Evolutionary conservation across 768 basidiomycete genomes (phyloP).

Genomic region (Termitomyces bulborhizus): DNA sequence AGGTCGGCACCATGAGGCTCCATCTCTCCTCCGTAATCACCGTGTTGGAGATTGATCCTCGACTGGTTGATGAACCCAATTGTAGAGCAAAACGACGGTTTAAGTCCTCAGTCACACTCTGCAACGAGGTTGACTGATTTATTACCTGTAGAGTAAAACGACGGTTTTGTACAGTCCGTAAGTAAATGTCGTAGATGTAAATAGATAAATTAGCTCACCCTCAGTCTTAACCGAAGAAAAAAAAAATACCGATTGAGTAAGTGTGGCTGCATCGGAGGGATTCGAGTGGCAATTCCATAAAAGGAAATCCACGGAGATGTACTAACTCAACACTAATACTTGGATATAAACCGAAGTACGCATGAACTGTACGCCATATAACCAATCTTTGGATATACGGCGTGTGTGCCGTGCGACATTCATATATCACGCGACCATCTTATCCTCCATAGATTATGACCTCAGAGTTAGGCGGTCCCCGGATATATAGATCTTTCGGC

Average conservation of each 20-base stretch:
- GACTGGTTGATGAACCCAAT: conserved; percentile 63
- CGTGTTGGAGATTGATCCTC: conserved; percentile 39
- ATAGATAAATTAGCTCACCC: too few relatives aligned
- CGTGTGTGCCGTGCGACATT: conserved; percentile 65
- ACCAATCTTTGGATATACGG: conserved; percentile 56
- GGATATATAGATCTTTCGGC: conserved; percentile 62
- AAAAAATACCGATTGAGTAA: too few relatives aligned
- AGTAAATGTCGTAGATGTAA: too few relatives aligned
- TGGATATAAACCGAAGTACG: conserved; percentile 54
- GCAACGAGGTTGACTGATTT: too few relatives aligned
- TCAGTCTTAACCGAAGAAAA: too few relatives aligned
- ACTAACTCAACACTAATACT: conserved; percentile 30
- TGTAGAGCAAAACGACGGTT: too few relatives aligned
- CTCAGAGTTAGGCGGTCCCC: conserved; percentile 43
- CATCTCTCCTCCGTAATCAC: conserved; percentile 72
- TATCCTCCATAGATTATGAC: conserved; percentile 62
- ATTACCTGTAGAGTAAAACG: too few relatives aligned
- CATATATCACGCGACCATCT: conserved; percentile 76
- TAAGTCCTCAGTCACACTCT: conserved; percentile 51
- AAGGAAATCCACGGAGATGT: too few relatives aligned
- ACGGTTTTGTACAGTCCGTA: too few relatives aligned
- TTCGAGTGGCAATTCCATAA: too few relatives aligned
- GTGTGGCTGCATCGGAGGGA: too few relatives aligned
- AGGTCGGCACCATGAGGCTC: conserved; percentile 71
- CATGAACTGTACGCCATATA: conserved; percentile 61